These are phyloP conservation scores for Notholithocarpus densiflorus DNA, from an alignment of 306 rosid species.

Conservation along the genomic window DNA sequence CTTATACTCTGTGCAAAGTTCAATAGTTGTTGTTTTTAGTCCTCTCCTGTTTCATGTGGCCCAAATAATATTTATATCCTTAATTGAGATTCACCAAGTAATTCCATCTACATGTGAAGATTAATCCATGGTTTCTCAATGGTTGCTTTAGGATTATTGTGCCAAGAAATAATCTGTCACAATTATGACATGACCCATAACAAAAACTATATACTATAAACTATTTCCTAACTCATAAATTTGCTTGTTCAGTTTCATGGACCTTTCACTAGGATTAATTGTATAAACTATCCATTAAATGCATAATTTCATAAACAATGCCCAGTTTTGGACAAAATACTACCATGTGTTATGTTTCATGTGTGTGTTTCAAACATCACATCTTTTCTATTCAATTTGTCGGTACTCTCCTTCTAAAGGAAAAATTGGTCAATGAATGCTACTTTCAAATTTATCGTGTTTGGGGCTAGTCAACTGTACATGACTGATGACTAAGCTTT, in stretches of 20 bases:
- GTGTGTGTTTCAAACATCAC: not conserved
- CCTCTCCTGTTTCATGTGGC: too few relatives aligned
- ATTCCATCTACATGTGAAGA: not conserved
- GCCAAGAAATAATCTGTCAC: too few relatives aligned
- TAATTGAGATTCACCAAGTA: not conserved
- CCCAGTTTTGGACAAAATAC: not conserved
- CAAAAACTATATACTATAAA: not conserved
- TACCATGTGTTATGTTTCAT: not conserved
- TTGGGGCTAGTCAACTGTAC: not conserved
- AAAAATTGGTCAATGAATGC: not conserved
- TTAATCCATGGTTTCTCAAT: not conserved
- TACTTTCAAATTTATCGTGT: not conserved
- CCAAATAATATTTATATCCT: not conserved
- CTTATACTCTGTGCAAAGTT: too few relatives aligned
- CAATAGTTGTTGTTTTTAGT: too few relatives aligned
- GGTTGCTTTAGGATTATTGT: not conserved
- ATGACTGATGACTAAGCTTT: slow-evolving; percentile 9
- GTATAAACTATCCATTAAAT: not conserved
- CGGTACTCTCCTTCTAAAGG: not conserved
- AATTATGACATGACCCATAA: not conserved
- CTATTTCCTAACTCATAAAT: not conserved
- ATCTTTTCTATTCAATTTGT: not conserved
- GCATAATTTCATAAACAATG: not conserved
- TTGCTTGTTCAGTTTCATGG: not conserved
- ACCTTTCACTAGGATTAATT: not conserved